These are phyloP conservation scores for Kwoniella mangroviensis DNA, from an alignment of 768 basidiomycete genomes.

Conservation along the genomic window DNA sequence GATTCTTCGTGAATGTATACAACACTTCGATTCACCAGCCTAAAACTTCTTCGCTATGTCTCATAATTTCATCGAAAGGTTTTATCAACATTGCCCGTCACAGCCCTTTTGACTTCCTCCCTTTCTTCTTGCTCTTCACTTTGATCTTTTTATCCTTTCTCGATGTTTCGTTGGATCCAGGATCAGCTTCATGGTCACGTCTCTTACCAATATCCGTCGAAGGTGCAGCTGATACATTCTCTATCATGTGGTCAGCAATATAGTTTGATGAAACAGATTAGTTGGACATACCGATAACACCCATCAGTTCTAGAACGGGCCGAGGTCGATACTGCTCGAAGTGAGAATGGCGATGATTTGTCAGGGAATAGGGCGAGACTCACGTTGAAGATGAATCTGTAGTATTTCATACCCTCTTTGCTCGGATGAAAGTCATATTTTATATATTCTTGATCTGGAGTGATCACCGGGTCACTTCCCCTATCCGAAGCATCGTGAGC, in stretches of 20 bases:
- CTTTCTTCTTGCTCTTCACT: not conserved
- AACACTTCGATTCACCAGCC: not conserved
- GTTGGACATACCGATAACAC: not conserved
- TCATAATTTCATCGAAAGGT: not conserved
- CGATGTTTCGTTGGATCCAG: no score
- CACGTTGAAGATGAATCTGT: conserved; percentile 2
- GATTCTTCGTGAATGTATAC: not conserved
- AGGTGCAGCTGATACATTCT: not conserved
- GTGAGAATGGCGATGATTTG: not conserved
- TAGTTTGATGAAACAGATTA: not conserved
- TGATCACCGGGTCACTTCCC: not conserved
- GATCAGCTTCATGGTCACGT: no score
- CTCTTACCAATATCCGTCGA: no score
- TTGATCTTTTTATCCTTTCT: not conserved
- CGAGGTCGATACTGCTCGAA: not conserved
- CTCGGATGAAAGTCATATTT: not conserved
- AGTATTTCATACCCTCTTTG: not conserved
- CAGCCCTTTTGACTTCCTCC: not conserved
- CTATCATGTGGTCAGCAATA: not conserved
- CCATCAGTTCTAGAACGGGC: not conserved
- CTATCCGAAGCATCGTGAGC: no score
- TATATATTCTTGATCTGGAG: not conserved
- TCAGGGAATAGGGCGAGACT: not conserved
- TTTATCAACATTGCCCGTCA: not conserved
- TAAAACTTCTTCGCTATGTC: not conserved